phyloP scores from a whole-genome alignment of 225 moss, liverwort and hornwort genomes.

The Pleurozium schreberi region DNA sequence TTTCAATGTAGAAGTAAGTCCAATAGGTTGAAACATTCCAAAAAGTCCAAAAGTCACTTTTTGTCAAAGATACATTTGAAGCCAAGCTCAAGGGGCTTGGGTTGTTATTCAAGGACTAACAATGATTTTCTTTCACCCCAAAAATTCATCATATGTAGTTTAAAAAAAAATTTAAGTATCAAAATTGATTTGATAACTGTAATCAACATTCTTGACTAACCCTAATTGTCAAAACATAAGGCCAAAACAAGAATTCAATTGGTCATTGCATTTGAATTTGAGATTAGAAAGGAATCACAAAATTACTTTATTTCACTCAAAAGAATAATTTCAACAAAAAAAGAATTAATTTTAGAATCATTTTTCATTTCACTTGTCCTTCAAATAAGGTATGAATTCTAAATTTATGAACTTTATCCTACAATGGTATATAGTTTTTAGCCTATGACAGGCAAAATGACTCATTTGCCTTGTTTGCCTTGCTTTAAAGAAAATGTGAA shows the following conservation, averaged over 20 bases:
- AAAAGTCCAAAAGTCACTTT: neutral
- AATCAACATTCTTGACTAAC: neutral
- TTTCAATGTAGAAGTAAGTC: too few species aligned
- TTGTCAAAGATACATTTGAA: neutral
- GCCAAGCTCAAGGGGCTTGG: neutral
- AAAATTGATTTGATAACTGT: neutral
- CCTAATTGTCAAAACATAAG: fast-evolving
- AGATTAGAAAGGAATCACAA: neutral
- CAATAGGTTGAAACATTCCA: neutral
- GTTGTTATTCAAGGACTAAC: neutral
- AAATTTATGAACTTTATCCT: neutral
- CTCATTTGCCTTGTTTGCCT: neutral
- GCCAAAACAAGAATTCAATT: neutral
- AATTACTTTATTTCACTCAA: neutral
- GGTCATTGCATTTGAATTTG: neutral
- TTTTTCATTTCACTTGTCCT: neutral
- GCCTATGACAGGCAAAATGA: neutral
- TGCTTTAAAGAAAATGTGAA: neutral
- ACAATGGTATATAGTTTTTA: neutral
- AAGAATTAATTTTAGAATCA: neutral
- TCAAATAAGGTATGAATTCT: neutral
- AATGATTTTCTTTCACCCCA: neutral
- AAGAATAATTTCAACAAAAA: neutral
- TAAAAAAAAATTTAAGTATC: neutral
- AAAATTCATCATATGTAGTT: neutral